Evolutionary conservation across 2,329 filamentous ascomycete genomes (phyloP).

Genomic region (Alternaria atra): DNA sequence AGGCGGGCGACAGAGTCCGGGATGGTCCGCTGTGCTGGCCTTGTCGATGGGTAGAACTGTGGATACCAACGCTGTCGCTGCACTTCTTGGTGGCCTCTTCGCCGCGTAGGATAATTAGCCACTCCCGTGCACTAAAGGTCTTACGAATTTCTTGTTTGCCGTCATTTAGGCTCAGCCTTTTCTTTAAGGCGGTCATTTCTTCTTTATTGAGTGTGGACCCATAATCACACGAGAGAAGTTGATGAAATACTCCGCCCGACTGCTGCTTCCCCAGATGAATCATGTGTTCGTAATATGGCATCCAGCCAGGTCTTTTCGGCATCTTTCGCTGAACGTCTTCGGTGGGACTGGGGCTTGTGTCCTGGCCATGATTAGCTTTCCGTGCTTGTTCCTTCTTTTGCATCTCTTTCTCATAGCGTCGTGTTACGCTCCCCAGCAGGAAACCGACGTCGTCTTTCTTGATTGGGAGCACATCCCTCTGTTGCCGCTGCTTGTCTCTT

Average conservation of each 20-base stretch:
- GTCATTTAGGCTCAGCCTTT: not conserved
- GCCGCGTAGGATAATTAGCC: conserved; percentile 7
- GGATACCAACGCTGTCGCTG: not conserved
- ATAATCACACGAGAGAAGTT: not conserved
- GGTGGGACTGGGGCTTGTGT: not conserved
- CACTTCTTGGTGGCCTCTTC: not conserved
- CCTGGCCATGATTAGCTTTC: not conserved
- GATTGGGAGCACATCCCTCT: conserved; percentile 5
- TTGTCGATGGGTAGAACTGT: not conserved
- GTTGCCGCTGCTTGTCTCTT: not conserved
- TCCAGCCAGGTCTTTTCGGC: not conserved
- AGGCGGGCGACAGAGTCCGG: not conserved
- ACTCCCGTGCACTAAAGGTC: conserved; percentile 2
- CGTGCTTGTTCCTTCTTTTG: not conserved
- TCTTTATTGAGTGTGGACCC: not conserved
- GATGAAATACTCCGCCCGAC: not conserved
- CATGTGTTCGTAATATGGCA: conserved; percentile 7
- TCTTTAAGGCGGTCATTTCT: not conserved
- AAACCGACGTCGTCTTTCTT: conserved; percentile 19
- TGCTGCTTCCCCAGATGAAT: not conserved
- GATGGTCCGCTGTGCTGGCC: not conserved
- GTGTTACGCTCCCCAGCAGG: conserved; percentile 7
- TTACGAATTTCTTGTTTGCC: not conserved
- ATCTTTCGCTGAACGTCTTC: not conserved
- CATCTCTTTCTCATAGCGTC: not conserved